phyloP scores from a whole-genome alignment of 768 basidiomycete species.

The Strobilomyces echinocephalus region DNA sequence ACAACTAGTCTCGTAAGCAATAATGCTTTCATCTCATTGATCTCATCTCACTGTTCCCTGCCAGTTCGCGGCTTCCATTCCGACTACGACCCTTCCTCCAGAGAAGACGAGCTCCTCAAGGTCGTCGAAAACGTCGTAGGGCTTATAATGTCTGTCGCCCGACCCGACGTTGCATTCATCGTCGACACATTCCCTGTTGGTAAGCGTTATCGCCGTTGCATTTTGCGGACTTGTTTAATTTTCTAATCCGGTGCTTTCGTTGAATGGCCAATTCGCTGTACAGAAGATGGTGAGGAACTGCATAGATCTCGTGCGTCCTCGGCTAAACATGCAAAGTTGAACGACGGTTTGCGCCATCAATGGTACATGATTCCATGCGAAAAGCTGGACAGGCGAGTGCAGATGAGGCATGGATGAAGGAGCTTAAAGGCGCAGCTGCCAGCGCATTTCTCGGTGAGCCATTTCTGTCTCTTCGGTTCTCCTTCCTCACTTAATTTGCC shows the following conservation, averaged over 20 bases:
- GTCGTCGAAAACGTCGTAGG: not conserved
- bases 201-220: not conserved
- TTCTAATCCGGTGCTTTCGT: not conserved
- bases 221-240: not conserved
- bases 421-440: no score
- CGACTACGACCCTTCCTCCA: not conserved
- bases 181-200: not conserved
- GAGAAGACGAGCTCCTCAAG: not conserved
- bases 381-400: not conserved
- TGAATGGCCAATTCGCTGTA: not conserved
- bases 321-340: not conserved
- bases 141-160: not conserved
- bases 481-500: no score
- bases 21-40: not conserved
- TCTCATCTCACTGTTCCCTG: not conserved
- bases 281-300: not conserved
- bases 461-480: no score
- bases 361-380: not conserved
- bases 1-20: conserved; percentile 73
- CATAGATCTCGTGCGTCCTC: not conserved
- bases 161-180: not conserved
- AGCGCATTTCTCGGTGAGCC: no score
- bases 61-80: conserved; percentile 79
- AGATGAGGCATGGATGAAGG: no score
- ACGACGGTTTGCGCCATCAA: not conserved